phyloP scores from a whole-genome alignment of 208 protist species.

The Wallacemonas sp. region DNA sequence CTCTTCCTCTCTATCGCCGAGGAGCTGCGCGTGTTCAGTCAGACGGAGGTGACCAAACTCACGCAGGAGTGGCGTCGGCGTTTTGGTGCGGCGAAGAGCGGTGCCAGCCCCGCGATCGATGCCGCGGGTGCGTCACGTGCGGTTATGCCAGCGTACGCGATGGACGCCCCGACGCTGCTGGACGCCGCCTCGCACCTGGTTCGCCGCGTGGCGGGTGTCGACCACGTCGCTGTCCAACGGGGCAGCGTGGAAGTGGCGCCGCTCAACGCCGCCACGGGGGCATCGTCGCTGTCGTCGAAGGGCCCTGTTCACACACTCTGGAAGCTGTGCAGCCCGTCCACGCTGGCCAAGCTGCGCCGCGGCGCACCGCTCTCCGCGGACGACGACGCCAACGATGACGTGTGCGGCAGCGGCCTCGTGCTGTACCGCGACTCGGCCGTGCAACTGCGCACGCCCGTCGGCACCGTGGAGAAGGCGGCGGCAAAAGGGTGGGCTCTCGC shows the following conservation, averaged over 20 bases:
- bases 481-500: slow-evolving; percentile 50
- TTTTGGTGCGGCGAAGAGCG: neutral
- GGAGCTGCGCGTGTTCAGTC: slow-evolving; percentile 56
- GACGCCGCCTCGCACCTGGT: slow-evolving; percentile 23
- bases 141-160: neutral
- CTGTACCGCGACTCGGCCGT: slow-evolving; percentile 52
- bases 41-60: slow-evolving; percentile 47
- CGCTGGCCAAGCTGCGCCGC: slow-evolving; percentile 37
- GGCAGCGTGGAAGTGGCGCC: neutral
- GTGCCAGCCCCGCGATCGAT: neutral
- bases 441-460: slow-evolving; percentile 18
- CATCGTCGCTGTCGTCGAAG: neutral
- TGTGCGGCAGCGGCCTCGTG: slow-evolving; percentile 59
- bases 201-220: slow-evolving; percentile 22
- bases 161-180: slow-evolving; percentile 20
- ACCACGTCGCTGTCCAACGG: neutral
- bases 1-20: slow-evolving; percentile 61
- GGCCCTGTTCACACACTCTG: slow-evolving; percentile 39
- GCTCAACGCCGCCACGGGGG: neutral
- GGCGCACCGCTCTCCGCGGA: slow-evolving; percentile 25
- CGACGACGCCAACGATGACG: slow-evolving; percentile 44
- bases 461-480: slow-evolving; percentile 13
- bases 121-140: neutral
- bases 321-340: slow-evolving; percentile 60
- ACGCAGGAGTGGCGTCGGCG: slow-evolving; percentile 43